Base-by-base conservation (phyloP, 75 land plant species). In the Sequoiadendron giganteum region DNA sequence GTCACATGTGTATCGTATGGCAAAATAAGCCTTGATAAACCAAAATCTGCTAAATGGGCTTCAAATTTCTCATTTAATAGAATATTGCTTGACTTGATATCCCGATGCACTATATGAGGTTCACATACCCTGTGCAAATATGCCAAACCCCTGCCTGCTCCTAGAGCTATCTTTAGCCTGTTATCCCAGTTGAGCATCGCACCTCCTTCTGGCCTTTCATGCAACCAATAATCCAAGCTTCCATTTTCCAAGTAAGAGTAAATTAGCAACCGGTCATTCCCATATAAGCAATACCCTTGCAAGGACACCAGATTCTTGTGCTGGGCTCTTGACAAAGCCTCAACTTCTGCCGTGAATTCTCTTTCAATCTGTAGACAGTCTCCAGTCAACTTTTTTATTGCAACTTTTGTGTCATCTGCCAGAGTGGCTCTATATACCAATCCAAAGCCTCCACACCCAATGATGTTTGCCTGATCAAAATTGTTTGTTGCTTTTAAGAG, bases 41-140 rank as follows among this genome's bases (percentile, higher is more conserved):
- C 97, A 89, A 95, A 95, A 87, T 95, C 97, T 36, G 96, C 96
- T 47, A 95, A 87, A 88, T 94, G 95, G 84, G 97, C 95, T 87
- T 95, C 94, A 58, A 93, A 95, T 56, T 84, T 87, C 14, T 93
- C 95, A 87, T 95, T 94, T 45, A 95, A 86, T 4, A 95, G 92
- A 72, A 95, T 94, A 81, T 95, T 95, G 89, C 95, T 96, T 3
- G 96, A 89, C 78, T 95, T 96, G 49, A 96, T 87, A 86, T 96
- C 97, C 47, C 97, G 87, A 82, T 96, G 97, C 10, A 96, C 89
- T 40, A 96, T 92, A 38, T 90, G 92, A 34, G 97, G 96, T 28
- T 89, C 92, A 39, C 97, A 95, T 48, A 75, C 89, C 34, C 90
- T 95, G 75, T 96, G 97, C 86, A 96, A 83, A 68, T 95, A 96